Evolutionary conservation across 352 stramenopile genomes (phyloP).

Genomic region (Elongisporangium prolatum): DNA sequence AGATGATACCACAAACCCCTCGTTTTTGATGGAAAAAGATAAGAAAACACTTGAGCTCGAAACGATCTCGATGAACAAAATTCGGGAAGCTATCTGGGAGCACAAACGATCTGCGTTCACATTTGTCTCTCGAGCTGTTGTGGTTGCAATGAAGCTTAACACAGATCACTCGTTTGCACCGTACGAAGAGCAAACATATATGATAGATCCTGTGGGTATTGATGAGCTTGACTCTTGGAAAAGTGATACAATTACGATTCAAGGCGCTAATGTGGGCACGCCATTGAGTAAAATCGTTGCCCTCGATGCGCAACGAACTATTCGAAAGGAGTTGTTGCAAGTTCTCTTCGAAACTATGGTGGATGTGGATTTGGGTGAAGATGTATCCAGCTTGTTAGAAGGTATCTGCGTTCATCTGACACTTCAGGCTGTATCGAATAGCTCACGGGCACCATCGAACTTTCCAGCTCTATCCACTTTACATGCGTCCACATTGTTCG

Average conservation of each 20-base stretch:
- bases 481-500: constrained; percentile 66
- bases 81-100: constrained; percentile 57
- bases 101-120: constrained; percentile 76
- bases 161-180: background rate
- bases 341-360: constrained; percentile 71
- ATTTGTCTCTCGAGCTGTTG: constrained; percentile 53
- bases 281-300: constrained; percentile 42
- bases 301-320: constrained; percentile 41
- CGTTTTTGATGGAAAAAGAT: constrained; percentile 79
- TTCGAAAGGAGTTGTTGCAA: constrained; percentile 47
- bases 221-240: background rate
- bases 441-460: constrained; percentile 48
- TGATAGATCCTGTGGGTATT: background rate
- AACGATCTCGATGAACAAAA: constrained; percentile 52
- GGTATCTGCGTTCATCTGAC: constrained; percentile 57
- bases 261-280: background rate
- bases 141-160: constrained; percentile 53
- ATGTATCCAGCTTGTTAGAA: constrained; percentile 54
- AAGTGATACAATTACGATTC: background rate
- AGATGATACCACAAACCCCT: constrained; percentile 20
- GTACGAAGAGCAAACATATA: background rate
- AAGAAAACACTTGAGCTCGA: constrained; percentile 81
- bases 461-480: constrained; percentile 69
- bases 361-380: constrained; percentile 63
- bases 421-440: constrained; percentile 35